These are phyloP conservation scores for Wallacemonas sp. DNA, from an alignment of 208 protist species.

Conservation along the genomic window DNA sequence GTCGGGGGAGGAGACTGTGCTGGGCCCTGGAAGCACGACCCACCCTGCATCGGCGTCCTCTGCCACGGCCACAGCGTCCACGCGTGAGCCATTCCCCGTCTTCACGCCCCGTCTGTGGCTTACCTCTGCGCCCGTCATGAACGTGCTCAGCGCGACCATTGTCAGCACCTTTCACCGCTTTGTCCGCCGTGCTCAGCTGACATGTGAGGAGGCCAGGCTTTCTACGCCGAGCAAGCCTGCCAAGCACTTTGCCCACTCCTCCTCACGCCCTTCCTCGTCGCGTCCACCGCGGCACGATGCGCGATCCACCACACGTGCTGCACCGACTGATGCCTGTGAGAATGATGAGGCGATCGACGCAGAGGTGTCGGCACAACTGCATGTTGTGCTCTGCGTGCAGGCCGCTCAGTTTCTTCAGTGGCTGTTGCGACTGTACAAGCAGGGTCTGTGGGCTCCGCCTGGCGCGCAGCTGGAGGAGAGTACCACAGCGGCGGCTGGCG, in stretches of 20 bases:
- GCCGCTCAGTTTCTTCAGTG: constrained; percentile 65
- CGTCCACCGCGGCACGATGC: too few species aligned
- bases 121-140: background rate
- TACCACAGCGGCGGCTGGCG: background rate
- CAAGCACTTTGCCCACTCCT: background rate
- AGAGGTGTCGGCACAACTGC: constrained; percentile 18
- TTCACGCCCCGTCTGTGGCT: constrained; percentile 6
- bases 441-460: constrained; percentile 58
- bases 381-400: constrained; percentile 39
- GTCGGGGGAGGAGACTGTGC: background rate
- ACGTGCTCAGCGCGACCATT: background rate
- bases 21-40: too few species aligned
- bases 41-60: too few species aligned
- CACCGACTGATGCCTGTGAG: background rate
- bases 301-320: too few species aligned
- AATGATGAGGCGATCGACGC: background rate
- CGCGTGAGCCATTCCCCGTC: background rate
- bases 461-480: background rate
- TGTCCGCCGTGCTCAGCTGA: background rate
- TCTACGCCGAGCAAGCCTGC: background rate
- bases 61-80: background rate
- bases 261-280: too few species aligned
- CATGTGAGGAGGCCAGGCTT: background rate
- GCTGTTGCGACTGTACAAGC: constrained; percentile 50
- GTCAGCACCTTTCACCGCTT: background rate